phyloP scores from a whole-genome alignment of 371 early-diverging fungal genomes.

The Mucor saturninus region DNA sequence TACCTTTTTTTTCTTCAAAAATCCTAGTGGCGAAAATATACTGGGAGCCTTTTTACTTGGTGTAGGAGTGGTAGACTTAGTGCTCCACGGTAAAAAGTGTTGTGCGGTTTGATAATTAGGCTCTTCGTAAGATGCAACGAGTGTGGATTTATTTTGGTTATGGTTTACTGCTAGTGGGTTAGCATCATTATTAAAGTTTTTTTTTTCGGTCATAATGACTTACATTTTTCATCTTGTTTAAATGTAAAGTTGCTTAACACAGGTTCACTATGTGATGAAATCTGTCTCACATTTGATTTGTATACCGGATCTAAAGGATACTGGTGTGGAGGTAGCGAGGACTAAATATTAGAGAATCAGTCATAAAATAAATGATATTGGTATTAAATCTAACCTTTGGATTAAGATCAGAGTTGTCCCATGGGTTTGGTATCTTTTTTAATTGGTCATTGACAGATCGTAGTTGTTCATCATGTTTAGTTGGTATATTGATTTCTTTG shows the following conservation, averaged over 20 bases:
- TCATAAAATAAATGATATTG: too few relatives aligned
- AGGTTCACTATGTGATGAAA: slow-evolving; percentile 15
- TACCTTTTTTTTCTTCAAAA: slow-evolving; percentile 13
- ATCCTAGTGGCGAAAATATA: slow-evolving; percentile 3
- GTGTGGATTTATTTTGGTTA: slow-evolving; percentile 5
- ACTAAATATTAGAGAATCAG: neutral
- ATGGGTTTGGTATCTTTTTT: slow-evolving; percentile 5
- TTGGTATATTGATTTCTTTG: slow-evolving; percentile 16
- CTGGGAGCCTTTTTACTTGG: slow-evolving; percentile 11
- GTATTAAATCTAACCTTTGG: neutral
- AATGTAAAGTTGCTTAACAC: slow-evolving; percentile 7
- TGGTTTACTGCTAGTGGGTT: neutral
- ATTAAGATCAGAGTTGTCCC: neutral
- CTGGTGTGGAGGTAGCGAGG: neutral
- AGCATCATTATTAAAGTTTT: neutral
- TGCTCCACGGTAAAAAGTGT: neutral
- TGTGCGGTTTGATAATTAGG: neutral
- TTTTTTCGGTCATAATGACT: neutral
- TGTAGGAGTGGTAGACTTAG: neutral
- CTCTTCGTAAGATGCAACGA: slow-evolving; percentile 8
- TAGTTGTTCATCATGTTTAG: slow-evolving; percentile 12
- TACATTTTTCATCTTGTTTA: neutral
- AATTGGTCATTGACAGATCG: slow-evolving; percentile 17
- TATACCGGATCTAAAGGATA: slow-evolving; percentile 15
- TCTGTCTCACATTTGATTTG: slow-evolving; percentile 3